phyloP scores from a whole-genome alignment of 23 red algal genomes.

The Pyropia haitanensis region DNA sequence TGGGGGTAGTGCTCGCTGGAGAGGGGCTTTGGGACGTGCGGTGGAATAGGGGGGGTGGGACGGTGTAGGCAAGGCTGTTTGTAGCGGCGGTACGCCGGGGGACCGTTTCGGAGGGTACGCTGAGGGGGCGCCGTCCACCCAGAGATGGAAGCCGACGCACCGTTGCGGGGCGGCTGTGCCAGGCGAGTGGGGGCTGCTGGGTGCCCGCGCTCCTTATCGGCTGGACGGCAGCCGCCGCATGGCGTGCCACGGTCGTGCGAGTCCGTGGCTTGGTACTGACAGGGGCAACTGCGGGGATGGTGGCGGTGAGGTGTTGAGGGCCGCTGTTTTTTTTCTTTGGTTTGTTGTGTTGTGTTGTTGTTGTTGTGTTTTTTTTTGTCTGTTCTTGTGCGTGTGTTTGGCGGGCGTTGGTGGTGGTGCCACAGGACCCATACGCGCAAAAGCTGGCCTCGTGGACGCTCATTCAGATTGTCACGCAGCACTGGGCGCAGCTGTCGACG shows the following conservation, averaged over 20 bases:
- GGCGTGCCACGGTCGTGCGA: not conserved
- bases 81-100: too few relatives aligned
- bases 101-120: too few relatives aligned
- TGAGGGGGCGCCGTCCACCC: too few relatives aligned
- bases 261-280: not conserved
- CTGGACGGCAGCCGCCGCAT: not conserved
- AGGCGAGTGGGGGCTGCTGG: too few relatives aligned
- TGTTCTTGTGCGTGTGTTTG: not conserved
- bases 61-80: not conserved
- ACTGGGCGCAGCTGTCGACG: constrained; percentile 32
- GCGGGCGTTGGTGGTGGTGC: not conserved
- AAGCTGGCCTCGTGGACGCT: constrained; percentile 59
- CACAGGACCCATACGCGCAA: constrained; percentile 44
- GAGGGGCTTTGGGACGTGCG: not conserved
- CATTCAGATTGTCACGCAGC: constrained; percentile 47
- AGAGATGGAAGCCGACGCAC: too few relatives aligned
- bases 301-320: too few relatives aligned
- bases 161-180: too few relatives aligned
- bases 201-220: too few relatives aligned
- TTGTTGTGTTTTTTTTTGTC: not conserved
- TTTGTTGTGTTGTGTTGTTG: not conserved
- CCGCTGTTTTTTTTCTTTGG: not conserved
- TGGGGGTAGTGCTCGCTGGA: not conserved
- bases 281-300: not conserved
- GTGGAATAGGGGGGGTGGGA: not conserved